Percentiles rank a stretch among this genome's conserved stretches.
Evolutionary conservation across 805 yeast species (phyloP).

Genomic region (Ogataea trehaloabstinens): DNA sequence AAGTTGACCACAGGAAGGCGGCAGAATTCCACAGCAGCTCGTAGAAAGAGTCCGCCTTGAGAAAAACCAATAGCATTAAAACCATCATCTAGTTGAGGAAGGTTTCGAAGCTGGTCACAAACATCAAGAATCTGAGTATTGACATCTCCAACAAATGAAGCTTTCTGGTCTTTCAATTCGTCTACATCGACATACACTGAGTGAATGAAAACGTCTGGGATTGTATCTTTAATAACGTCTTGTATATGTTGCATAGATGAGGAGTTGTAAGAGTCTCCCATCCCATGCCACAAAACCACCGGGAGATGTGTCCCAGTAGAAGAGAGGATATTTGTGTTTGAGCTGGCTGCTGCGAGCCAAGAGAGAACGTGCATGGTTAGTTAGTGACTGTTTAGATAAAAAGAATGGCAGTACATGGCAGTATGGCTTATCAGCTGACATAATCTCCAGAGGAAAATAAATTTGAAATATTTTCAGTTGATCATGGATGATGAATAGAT

Average conservation of each 20-base stretch:
- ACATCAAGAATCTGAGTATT: constrained; percentile 52
- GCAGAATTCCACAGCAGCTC: constrained; percentile 66
- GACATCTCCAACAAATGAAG: constrained; percentile 58
- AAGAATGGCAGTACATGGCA: too few species aligned
- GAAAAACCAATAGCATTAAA: constrained; percentile 78
- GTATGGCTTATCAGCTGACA: too few species aligned
- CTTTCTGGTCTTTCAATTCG: constrained; percentile 50
- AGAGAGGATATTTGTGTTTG: too few species aligned
- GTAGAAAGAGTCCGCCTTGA: constrained; percentile 79
- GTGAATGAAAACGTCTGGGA: constrained; percentile 53
- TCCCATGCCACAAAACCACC: constrained; percentile 80
- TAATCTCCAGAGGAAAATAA: too few species aligned
- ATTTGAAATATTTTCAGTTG: too few species aligned
- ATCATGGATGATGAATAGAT: too few species aligned
- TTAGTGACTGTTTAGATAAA: too few species aligned
- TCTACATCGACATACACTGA: constrained; percentile 51
- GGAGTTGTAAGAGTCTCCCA: constrained; percentile 73
- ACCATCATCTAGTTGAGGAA: constrained; percentile 49
- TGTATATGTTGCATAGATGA: constrained; percentile 50
- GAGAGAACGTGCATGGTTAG: too few species aligned
- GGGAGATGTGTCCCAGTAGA: constrained; percentile 13
- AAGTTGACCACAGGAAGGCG: constrained; percentile 46
- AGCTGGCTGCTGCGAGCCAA: neutral
- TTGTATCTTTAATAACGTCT: constrained; percentile 38
- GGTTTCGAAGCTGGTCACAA: constrained; percentile 49